Evolutionary conservation across 2,329 filamentous ascomycete species (phyloP).

Genomic region (Neophaeococcomyces aloes): DNA sequence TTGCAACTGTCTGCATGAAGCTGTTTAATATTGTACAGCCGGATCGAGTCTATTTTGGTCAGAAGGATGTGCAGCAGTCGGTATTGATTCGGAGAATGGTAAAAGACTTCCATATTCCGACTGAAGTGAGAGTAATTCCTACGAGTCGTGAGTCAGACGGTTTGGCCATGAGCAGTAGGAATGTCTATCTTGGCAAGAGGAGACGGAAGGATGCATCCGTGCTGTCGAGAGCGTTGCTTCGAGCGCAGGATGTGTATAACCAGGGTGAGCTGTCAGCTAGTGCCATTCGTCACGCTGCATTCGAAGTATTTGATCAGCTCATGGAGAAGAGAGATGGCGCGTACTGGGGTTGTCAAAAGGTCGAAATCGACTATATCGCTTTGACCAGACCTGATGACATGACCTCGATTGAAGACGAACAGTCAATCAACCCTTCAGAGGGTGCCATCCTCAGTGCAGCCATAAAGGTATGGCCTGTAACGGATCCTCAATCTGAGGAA

Average conservation of each 20-base stretch:
- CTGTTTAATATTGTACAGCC: slow-evolving; percentile 73
- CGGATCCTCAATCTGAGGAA: slow-evolving; percentile 62
- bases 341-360: slow-evolving; percentile 31
- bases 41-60: slow-evolving; percentile 80
- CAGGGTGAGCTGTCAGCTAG: slow-evolving; percentile 45
- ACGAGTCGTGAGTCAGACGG: slow-evolving; percentile 73
- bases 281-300: slow-evolving; percentile 63
- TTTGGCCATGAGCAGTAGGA: slow-evolving; percentile 81
- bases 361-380: slow-evolving; percentile 86
- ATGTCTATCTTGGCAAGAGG: slow-evolving; percentile 77
- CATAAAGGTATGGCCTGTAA: slow-evolving; percentile 76
- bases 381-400: slow-evolving; percentile 80
- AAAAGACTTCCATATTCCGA: slow-evolving; percentile 72
- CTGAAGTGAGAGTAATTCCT: slow-evolving; percentile 59
- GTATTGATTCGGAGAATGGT: slow-evolving; percentile 81
- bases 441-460: slow-evolving; percentile 85
- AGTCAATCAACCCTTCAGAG: slow-evolving; percentile 54
- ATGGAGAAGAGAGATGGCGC: slow-evolving; percentile 24
- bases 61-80: slow-evolving; percentile 96
- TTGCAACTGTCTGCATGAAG: slow-evolving; percentile 94
- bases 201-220: slow-evolving; percentile 63
- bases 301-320: slow-evolving; percentile 43
- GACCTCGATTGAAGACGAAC: slow-evolving; percentile 68
- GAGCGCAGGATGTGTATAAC: slow-evolving; percentile 58
- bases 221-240: slow-evolving; percentile 56